Conservation (phyloP, 2,329 filamentous ascomycete species). For the Albophoma yamanashiensis region DNA sequence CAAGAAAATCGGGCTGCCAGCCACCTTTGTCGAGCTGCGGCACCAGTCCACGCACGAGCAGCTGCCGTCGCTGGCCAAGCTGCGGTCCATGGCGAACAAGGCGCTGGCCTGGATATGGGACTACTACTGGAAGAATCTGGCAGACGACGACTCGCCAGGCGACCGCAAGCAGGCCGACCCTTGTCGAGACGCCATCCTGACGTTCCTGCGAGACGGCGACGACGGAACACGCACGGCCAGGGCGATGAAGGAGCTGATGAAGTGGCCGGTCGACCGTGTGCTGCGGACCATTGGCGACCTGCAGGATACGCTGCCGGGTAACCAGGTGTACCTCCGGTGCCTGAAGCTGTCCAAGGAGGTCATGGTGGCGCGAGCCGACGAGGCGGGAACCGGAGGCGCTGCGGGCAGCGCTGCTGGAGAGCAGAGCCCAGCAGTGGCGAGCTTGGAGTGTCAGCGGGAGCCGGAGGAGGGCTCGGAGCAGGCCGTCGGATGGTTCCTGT, state of each 20-base stretch:
- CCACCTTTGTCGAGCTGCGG: constrained; percentile 77
- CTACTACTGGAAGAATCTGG: constrained; percentile 65
- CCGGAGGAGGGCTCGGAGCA: constrained; percentile 6
- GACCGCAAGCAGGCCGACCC: constrained; percentile 6
- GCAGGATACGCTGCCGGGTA: constrained; percentile 28
- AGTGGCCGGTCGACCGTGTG: constrained; percentile 25
- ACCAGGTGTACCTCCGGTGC: constrained; percentile 30
- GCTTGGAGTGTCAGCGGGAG: not conserved
- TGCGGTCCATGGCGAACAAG: constrained; percentile 58
- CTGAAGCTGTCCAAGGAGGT: constrained; percentile 32
- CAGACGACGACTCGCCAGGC: constrained; percentile 10
- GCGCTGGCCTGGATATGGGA: constrained; percentile 80
- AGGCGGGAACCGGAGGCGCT: not conserved
- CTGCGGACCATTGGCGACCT: constrained; percentile 27
- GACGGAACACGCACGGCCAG: constrained; percentile 14
- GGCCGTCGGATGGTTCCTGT: constrained; percentile 33
- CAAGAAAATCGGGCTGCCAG: constrained; percentile 56
- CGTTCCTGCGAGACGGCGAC: constrained; percentile 25
- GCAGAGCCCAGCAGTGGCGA: not conserved
- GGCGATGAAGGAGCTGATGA: constrained; percentile 18
- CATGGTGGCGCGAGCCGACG: constrained; percentile 14
- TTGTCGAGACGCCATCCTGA: constrained; percentile 25
- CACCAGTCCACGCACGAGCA: constrained; percentile 89
- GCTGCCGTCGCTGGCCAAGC: constrained; percentile 62
- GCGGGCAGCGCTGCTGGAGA: not conserved